phyloP scores from a whole-genome alignment of 345 rosid genomes.

The Populus tremula region DNA sequence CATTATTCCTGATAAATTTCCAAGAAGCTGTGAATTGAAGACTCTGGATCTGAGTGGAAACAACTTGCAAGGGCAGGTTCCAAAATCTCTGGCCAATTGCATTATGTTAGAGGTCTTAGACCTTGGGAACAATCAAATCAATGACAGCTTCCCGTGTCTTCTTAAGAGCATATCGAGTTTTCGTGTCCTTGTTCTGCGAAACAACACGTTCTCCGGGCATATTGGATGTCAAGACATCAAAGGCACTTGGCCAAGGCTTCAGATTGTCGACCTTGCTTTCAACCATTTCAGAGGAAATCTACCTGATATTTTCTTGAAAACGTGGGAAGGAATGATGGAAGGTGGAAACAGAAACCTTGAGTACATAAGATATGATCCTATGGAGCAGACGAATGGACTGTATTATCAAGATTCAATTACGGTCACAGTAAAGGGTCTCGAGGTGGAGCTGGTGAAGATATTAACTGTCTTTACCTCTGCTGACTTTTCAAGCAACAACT shows the following conservation, averaged over 20 bases:
- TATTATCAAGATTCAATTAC: conserved; percentile 40
- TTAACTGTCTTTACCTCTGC: conserved; percentile 38
- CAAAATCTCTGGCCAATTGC: conserved; percentile 21
- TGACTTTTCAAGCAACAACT: conserved; percentile 16
- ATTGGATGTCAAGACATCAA: conserved; percentile 10
- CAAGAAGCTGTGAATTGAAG: conserved; percentile 11
- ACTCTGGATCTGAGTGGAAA: conserved; percentile 41
- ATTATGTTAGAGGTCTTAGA: conserved; percentile 33
- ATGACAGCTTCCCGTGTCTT: conserved; percentile 37
- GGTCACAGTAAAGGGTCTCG: conserved; percentile 43
- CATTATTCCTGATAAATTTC: conserved; percentile 16
- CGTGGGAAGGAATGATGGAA: conserved; percentile 38
- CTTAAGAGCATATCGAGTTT: conserved; percentile 27
- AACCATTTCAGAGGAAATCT: conserved; percentile 34
- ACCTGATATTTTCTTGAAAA: conserved; percentile 1
- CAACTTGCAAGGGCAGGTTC: conserved; percentile 29
- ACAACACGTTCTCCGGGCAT: conserved; percentile 18
- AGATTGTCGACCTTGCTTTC: conserved; percentile 38
- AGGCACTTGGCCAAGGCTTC: conserved; percentile 26
- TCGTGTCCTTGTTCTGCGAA: conserved; percentile 36
- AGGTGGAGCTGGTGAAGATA: conserved; percentile 41
- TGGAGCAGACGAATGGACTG: background rate
- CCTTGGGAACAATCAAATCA: conserved; percentile 34
- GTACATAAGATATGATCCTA: conserved; percentile 19
- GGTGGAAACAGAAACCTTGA: conserved; percentile 11